Conservation (phyloP, 495 filamentous ascomycete genomes). For the Penicillium cinerascens region DNA sequence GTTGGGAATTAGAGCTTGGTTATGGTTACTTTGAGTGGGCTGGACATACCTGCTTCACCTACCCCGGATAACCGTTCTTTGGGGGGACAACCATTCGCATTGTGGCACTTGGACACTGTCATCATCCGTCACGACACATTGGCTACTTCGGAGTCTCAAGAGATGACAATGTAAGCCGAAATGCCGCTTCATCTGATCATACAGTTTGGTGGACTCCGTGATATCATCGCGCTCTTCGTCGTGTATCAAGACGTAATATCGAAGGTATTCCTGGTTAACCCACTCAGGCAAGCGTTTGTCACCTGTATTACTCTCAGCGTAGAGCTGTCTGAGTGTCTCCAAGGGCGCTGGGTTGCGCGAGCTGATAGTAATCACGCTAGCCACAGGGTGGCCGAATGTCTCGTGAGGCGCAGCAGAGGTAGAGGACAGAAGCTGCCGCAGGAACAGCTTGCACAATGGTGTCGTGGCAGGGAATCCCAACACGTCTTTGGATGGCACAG, state of each 20-base stretch:
- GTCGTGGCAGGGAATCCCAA: constrained; percentile 38
- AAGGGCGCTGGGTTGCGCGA: constrained; percentile 77
- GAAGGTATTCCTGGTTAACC: constrained; percentile 82
- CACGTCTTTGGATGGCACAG: constrained; percentile 34
- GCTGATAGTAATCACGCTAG: constrained; percentile 93
- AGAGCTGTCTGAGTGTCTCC: constrained; percentile 77
- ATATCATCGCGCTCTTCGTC: constrained; percentile 95
- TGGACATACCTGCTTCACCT: constrained; percentile 50
- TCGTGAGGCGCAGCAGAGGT: constrained; percentile 76
- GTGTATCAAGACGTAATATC: constrained; percentile 96
- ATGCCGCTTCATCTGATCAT: constrained; percentile 97
- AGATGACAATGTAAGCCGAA: constrained; percentile 95
- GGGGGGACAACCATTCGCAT: constrained; percentile 84
- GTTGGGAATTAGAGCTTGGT: constrained; percentile 15
- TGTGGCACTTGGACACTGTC: constrained; percentile 77
- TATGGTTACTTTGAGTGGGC: not conserved
- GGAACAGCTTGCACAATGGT: constrained; percentile 75
- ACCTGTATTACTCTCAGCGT: constrained; percentile 69
- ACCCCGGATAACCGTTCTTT: constrained; percentile 78
- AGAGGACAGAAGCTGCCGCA: constrained; percentile 78
- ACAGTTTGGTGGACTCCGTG: constrained; percentile 77
- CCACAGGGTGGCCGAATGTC: constrained; percentile 90
- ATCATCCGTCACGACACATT: constrained; percentile 87
- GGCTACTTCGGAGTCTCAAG: constrained; percentile 74
- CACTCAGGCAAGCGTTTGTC: constrained; percentile 67